A percentile compares a stretch with the other conserved stretches of the same genome.
Conservation (phyloP, 2,329 filamentous ascomycete species). For the Microcyclospora pomicola region DNA sequence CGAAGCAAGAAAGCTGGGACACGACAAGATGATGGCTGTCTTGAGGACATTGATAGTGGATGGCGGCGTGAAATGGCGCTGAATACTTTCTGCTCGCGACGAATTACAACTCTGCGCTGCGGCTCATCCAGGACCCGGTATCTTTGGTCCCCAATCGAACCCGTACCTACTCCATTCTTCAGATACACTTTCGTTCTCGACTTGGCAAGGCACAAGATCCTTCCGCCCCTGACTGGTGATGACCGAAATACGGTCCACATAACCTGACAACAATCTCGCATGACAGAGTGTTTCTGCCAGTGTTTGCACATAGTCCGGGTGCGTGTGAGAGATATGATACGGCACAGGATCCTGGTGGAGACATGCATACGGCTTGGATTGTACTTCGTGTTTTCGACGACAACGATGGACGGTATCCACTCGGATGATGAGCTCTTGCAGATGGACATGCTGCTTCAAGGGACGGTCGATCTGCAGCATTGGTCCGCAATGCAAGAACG, state of each 20-base stretch:
- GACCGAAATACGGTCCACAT: slow-evolving; percentile 6
- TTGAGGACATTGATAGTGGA: slow-evolving; percentile 22
- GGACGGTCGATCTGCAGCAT: slow-evolving; percentile 3
- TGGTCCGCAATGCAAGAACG: slow-evolving; percentile 11
- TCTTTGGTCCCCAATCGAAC: slow-evolving; percentile 8
- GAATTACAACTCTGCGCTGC: background rate
- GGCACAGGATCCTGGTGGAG: too few species aligned
- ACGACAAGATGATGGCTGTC: slow-evolving; percentile 20
- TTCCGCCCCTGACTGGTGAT: slow-evolving; percentile 3
- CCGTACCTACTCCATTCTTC: slow-evolving; percentile 10
- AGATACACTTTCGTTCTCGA: slow-evolving; percentile 7
- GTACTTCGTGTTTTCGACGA: too few species aligned
- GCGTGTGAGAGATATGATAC: background rate
- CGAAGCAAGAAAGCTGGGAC: slow-evolving; percentile 19
- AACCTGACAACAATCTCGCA: slow-evolving; percentile 9
- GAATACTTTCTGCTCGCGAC: slow-evolving; percentile 1
- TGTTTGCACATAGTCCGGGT: slow-evolving; percentile 5
- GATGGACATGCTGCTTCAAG: slow-evolving; percentile 4
- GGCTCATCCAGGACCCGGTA: background rate
- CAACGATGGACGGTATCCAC: background rate
- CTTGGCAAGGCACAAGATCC: slow-evolving; percentile 3
- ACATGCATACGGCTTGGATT: too few species aligned
- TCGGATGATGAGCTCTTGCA: slow-evolving; percentile 7
- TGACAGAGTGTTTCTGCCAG: slow-evolving; percentile 5
- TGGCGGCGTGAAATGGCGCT: slow-evolving; percentile 22